Conservation (phyloP, 2,329 filamentous ascomycete genomes). For the Clathrospora elynae region DNA sequence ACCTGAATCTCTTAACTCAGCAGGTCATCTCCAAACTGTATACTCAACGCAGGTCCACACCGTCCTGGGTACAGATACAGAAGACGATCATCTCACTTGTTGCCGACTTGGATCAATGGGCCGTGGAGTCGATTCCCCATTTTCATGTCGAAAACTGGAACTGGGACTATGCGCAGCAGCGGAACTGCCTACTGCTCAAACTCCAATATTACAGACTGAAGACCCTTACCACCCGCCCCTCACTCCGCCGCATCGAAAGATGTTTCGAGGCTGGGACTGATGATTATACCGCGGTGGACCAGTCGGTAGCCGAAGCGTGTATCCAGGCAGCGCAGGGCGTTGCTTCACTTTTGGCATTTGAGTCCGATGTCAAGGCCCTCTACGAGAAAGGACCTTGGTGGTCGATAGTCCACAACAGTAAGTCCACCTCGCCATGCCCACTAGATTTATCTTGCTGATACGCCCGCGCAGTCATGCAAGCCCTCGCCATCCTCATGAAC, state of each 20-base stretch:
- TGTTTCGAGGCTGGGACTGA: slow-evolving; percentile 33
- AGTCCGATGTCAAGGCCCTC: slow-evolving; percentile 15
- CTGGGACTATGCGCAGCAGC: slow-evolving; percentile 15
- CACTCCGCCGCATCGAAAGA: slow-evolving; percentile 41
- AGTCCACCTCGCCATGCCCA: background rate
- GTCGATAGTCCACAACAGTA: slow-evolving; percentile 37
- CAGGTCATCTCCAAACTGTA: slow-evolving; percentile 32
- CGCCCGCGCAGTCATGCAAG: slow-evolving; percentile 39
- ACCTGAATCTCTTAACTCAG: slow-evolving; percentile 11
- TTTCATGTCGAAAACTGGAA: background rate
- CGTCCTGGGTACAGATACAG: slow-evolving; percentile 42
- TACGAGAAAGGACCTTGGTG: slow-evolving; percentile 44
- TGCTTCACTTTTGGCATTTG: slow-evolving; percentile 34
- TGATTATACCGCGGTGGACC: slow-evolving; percentile 35
- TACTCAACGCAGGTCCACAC: slow-evolving; percentile 28
- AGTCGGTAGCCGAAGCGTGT: slow-evolving; percentile 35
- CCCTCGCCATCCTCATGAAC: slow-evolving; percentile 42
- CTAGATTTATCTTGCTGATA: background rate
- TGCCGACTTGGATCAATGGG: slow-evolving; percentile 36
- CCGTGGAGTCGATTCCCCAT: slow-evolving; percentile 15
- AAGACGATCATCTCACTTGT: slow-evolving; percentile 29
- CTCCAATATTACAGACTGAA: slow-evolving; percentile 39
- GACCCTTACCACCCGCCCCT: slow-evolving; percentile 45
- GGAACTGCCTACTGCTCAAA: slow-evolving; percentile 16
- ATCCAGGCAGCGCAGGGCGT: slow-evolving; percentile 40